These are phyloP conservation scores for Trichoderma simmonsii DNA, from an alignment of 2,329 filamentous ascomycete genomes.

Conservation along the genomic window DNA sequence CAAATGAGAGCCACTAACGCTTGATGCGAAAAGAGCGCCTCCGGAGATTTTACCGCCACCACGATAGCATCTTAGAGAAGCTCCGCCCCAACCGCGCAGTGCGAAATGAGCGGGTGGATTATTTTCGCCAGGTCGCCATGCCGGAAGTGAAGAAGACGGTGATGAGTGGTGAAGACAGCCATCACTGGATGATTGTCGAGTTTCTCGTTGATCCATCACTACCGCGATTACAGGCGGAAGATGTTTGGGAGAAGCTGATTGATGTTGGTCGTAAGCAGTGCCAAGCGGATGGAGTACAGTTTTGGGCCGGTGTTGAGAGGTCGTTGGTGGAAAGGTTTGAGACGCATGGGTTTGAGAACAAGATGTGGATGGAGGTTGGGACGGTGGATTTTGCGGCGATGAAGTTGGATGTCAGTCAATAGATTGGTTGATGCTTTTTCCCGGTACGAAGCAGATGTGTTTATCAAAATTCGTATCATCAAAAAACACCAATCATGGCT, in stretches of 20 bases:
- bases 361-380: background rate
- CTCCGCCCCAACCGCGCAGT: background rate
- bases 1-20: background rate
- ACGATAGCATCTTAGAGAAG: background rate
- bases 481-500: no score
- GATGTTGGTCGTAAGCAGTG: background rate
- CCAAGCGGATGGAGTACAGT: background rate
- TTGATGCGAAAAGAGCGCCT: background rate
- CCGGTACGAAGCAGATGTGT: no score
- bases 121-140: background rate
- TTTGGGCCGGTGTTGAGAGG: background rate
- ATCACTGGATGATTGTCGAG: background rate
- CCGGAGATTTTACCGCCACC: background rate
- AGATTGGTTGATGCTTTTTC: background rate
- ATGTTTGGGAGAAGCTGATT: background rate
- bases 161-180: background rate
- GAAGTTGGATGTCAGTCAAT: background rate
- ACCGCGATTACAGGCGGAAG: background rate
- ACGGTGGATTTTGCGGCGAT: background rate
- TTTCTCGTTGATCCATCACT: background rate
- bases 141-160: background rate
- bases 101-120: background rate
- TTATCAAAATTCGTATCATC: background rate
- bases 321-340: background rate
- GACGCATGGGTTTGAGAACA: background rate